Evolutionary conservation across 306 rosid genomes (phyloP), one percentile per base, ranked within the genome.

Genomic region (Lathyrus sativus): DNA sequence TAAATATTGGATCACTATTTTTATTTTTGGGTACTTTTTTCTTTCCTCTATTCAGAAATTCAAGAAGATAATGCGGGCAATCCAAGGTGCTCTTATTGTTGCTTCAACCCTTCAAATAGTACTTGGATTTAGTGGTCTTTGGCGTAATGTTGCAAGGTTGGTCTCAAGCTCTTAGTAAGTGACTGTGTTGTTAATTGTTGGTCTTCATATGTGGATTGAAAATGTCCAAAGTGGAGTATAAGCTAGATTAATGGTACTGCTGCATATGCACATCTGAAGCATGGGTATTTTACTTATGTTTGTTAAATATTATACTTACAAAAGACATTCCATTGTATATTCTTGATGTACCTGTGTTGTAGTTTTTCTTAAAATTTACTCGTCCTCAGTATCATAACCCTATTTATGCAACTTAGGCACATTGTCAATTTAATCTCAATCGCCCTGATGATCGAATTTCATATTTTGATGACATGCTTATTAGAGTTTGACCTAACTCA

Each of bases 21-120:
- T 37, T 39, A 13, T 62, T 33, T 44, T 44, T 26, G 68, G 15
- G 54, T 11, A 22, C 15, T 74, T 75, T 35, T 14, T 31, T 71
- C 56, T 38, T 49, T 17, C 24, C 55, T 57, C 19, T 33, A 59
- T 77, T 60, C 96, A 95, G 99, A 88, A 68, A 84, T 95, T 95
- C 80, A 90, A 83, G 85, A 88, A 61, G 88, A 95, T 80, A 73
- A 95, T 95, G 97, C 89, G 96, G 71, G 96, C 99, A 26, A 95
- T 77, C 70, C 99, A 95, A 84, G 99, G 99, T 24, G 71, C 97
- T 74, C 92, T 95, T 68, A 90, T 95, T 75, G 81, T 95, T 45
- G 99, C 99, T 64, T 95, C 99, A 74, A 90, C 96, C 76, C 96
- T 95, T 81, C 99, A 95, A 87, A 95, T 95, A 79, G 95, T 95